A percentile compares a stretch with the other conserved stretches of the same genome.
These are phyloP conservation scores for Colletotrichum sp. DNA, from an alignment of 2,329 filamentous ascomycete species.

Conservation along the genomic window DNA sequence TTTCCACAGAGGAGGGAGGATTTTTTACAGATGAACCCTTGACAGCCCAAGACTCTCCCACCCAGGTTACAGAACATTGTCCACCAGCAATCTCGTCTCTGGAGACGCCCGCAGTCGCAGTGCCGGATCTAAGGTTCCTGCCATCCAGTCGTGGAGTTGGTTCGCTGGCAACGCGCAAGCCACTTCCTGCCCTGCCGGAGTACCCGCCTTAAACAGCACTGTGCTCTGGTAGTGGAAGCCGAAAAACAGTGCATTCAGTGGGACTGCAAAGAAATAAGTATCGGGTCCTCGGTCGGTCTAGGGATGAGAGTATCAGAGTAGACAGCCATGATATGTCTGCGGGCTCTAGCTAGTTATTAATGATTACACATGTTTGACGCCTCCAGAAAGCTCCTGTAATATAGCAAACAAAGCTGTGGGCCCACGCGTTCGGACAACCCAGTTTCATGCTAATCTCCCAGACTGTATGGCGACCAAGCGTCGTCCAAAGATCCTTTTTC, in stretches of 20 bases:
- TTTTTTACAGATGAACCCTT: neutral
- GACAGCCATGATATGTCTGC: constrained; percentile 8
- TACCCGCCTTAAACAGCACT: constrained; percentile 22
- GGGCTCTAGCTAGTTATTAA: constrained; percentile 14
- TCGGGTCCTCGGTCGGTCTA: neutral
- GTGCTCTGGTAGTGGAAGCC: neutral
- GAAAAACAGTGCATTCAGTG: neutral
- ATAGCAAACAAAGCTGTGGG: constrained; percentile 14
- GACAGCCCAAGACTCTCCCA: neutral
- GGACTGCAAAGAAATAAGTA: neutral
- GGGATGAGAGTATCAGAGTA: neutral
- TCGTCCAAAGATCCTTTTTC: constrained; percentile 10
- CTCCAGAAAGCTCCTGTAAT: constrained; percentile 17
- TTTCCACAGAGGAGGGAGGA: neutral
- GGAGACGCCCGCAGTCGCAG: neutral
- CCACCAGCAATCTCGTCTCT: neutral
- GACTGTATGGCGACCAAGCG: neutral
- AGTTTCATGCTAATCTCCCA: neutral
- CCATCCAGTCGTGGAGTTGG: constrained; percentile 3
- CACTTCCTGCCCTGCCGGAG: constrained; percentile 47
- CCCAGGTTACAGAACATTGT: neutral
- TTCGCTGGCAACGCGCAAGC: constrained; percentile 38
- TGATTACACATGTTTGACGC: constrained; percentile 13
- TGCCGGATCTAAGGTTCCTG: neutral
- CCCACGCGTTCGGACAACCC: neutral